Base-by-base conservation (phyloP, 108 stramenopile species). In the Nannochloropsis gaditana region DNA sequence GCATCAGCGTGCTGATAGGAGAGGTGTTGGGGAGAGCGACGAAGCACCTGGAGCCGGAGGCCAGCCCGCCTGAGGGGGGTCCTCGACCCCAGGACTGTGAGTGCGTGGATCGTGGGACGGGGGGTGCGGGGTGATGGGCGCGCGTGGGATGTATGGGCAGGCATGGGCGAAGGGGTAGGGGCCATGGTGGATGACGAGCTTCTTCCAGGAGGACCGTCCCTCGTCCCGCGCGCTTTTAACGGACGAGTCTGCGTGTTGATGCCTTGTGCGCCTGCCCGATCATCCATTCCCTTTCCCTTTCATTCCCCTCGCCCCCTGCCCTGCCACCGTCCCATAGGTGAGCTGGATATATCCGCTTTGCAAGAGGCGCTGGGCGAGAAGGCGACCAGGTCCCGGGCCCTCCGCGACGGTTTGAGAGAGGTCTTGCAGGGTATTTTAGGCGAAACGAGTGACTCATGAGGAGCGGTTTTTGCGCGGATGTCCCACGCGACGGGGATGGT, bases 1-100 rank as follows among this genome's bases (percentile, higher is more conserved):
- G 21, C 21, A 19, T 80, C 19, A 21, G 80, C 21, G 9, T 19
- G 21, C 80, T 80, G 21, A 80, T 80, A 9, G 80, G 80, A 31
- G 80, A 80, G 50, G 50, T 80, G 11, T 31, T 80, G 80, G 80
- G 21, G 21, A 11, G 9, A 21, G 9, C 21, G 21, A 80, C 80
- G 21, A 80, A 31, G 21, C 80, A 15, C 80, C 21, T 80, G 17
- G 80, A 19, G 21, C n/a, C 80, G 21, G 80, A 80, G 19, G n/a
- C 9, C 1, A 21, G 9, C 80, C 80, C 80, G 80, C 80, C 80
- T 9, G n/a, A 19, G 21, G 80, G 80, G 9, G 80, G 1, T 9
- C 80, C 80, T 9, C 80, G 80, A 31, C 80, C 80, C 21, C n/a
- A 31, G 21, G 80, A 80, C 21, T 80, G 80, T 50, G 15, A 50